Conservation (phyloP, 2,329 filamentous ascomycete species). For the Septoria linicola region DNA sequence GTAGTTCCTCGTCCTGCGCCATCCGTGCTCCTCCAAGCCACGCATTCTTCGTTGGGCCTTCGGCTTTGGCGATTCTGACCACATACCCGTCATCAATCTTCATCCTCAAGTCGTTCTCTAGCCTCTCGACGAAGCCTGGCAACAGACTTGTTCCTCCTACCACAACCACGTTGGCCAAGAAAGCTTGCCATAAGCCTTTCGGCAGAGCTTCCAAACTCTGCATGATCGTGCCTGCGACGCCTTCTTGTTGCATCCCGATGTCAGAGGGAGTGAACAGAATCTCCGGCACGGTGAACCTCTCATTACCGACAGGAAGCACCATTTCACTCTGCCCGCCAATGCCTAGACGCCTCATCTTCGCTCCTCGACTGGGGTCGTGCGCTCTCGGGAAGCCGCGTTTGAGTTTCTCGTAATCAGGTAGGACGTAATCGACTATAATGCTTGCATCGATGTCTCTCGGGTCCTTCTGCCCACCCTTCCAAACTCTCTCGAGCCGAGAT, state of each 20-base stretch:
- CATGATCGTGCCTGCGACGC: conserved; percentile 77
- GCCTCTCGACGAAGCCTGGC: conserved; percentile 74
- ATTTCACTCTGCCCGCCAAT: conserved; percentile 64
- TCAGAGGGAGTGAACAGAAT: conserved; percentile 84
- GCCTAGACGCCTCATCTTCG: conserved; percentile 50
- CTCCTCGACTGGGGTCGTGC: conserved; percentile 67
- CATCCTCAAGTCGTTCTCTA: conserved; percentile 46
- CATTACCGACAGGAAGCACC: conserved; percentile 81
- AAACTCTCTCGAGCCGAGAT: conserved; percentile 74
- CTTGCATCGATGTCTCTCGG: conserved; percentile 46
- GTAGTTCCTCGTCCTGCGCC: conserved; percentile 63
- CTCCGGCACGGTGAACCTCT: conserved; percentile 87
- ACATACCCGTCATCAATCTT: conserved; percentile 65
- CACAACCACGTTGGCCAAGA: conserved; percentile 83
- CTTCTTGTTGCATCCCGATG: conserved; percentile 78
- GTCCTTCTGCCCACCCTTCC: conserved; percentile 71
- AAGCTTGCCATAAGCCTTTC: conserved; percentile 75
- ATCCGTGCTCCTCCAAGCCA: conserved; percentile 84
- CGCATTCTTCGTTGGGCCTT: conserved; percentile 73
- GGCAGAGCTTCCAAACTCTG: conserved; percentile 74
- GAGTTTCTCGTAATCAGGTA: conserved; percentile 72
- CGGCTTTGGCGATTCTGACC: conserved; percentile 68
- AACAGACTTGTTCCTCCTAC: conserved; percentile 83
- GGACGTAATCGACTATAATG: conserved; percentile 84
- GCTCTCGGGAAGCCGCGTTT: conserved; percentile 71